Base-by-base conservation (phyloP, 495 filamentous ascomycete species). In the Penicillium goetzii region DNA sequence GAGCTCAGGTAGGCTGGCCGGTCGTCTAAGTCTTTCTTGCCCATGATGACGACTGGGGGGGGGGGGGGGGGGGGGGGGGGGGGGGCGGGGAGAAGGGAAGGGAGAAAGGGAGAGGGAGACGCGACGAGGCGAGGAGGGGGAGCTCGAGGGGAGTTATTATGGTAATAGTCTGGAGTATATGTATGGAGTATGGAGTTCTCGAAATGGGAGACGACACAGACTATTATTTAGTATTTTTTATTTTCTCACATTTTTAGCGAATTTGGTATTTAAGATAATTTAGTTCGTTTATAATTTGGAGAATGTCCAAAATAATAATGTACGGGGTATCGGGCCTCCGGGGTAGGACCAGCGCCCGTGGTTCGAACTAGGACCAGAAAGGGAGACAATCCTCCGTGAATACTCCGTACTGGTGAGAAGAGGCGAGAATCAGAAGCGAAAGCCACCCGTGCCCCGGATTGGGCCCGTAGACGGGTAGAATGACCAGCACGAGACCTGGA, bases 1-100 rank as follows among this genome's bases (percentile, higher is more conserved):
- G 72, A 68, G 58, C 49, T 70, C 60, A 73, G 60, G 61, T 71
- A 70, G 25, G 73, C 62, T 6, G 69, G 66, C 43, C 71, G 72
- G 60, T 72, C 70, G 45, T 66, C 71, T n/a, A 53, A 6, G 40
- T 60, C 59, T 40, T 57, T 65, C 62, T 66, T 62, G 59, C 63
- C 70, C 71, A 73, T 73, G 54, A 47, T 73, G 52, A 55, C 60
- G 47, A 55, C 23, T 41, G 6, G 21, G 38, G 3, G 55, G 32
- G 11, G 19, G 21, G 38, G 41, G 15, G 23, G 17, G 38, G 28
- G 19, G 12, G 12, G 36, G 21, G 19, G 3, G 55, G 25, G 26
- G 23, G 19, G 36, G 10, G n/a, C n/a, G 12, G 14, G 19, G 43
- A 25, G 28, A 15, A 45, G 41, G 17, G 32, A 53, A 21, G 33